Conservation (phyloP, 352 stramenopile genomes). For the Phytophthora multivora region DNA sequence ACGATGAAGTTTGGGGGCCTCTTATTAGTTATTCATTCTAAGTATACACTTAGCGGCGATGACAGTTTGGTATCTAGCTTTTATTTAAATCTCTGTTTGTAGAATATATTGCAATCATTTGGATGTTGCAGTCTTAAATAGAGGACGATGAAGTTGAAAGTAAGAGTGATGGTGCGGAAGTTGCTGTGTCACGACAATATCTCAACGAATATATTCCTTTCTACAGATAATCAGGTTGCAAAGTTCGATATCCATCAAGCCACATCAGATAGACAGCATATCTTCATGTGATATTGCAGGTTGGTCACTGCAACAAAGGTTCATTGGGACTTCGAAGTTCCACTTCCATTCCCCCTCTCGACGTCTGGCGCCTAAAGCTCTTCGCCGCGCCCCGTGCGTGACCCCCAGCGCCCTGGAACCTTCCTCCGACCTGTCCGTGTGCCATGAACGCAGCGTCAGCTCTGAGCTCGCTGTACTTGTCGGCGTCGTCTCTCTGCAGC, state of each 20-base stretch:
- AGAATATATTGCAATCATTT: not conserved
- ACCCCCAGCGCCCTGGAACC: not conserved
- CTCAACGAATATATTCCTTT: not conserved
- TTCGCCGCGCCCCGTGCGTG: not conserved
- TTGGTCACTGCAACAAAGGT: not conserved
- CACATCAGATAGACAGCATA: not conserved
- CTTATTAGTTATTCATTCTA: not conserved
- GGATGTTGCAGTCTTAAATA: not conserved
- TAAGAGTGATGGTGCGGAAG: conserved; percentile 67
- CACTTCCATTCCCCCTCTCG: conserved; percentile 24
- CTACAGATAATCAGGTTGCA: conserved; percentile 6
- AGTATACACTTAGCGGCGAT: too few species aligned
- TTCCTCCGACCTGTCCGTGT: not conserved
- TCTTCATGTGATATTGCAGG: conserved; percentile 1
- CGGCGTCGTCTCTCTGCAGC: conserved; percentile 6
- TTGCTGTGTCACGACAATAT: conserved; percentile 49
- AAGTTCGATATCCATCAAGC: too few species aligned
- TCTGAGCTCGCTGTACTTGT: conserved; percentile 14
- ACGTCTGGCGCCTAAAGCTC: conserved; percentile 14
- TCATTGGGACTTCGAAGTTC: conserved; percentile 34
- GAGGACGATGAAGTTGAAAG: conserved; percentile 28
- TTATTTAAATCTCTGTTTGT: not conserved
- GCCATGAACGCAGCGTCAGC: conserved; percentile 20
- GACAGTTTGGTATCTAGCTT: too few species aligned
- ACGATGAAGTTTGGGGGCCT: not conserved